A percentile compares a stretch with the other conserved stretches of the same genome.
phyloP scores from a whole-genome alignment of 148 eudicot species.

The Heliamphora exappendiculata region DNA sequence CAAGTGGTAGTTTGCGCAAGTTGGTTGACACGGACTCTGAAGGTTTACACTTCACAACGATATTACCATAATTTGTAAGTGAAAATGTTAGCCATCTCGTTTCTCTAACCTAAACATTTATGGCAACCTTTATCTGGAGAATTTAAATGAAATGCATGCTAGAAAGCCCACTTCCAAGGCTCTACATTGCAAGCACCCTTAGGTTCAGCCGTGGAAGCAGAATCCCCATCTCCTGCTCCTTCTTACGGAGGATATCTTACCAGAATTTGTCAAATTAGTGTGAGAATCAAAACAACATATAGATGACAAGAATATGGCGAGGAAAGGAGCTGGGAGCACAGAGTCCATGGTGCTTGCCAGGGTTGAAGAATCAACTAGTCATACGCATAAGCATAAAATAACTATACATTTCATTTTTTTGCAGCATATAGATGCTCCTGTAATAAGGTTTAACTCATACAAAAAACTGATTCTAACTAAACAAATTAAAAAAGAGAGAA shows the following conservation, averaged over 20 bases:
- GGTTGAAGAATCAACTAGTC: conserved; percentile 7
- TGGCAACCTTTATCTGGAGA: too few species aligned
- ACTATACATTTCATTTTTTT: neutral
- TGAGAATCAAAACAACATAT: neutral
- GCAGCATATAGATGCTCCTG: neutral
- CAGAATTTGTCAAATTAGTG: neutral
- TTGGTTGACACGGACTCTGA: too few species aligned
- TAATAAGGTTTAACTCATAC: neutral
- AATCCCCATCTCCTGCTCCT: too few species aligned
- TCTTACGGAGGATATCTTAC: neutral
- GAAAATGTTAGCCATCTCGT: too few species aligned
- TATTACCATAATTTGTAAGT: too few species aligned
- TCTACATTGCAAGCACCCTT: too few species aligned
- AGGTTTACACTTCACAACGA: too few species aligned
- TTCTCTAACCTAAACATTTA: too few species aligned
- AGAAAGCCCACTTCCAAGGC: too few species aligned
- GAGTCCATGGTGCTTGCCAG: neutral
- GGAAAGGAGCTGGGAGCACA: neutral
- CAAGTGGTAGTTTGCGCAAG: too few species aligned
- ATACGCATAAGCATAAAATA: conserved; percentile 1
- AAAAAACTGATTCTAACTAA: neutral
- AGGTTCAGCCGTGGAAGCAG: too few species aligned
- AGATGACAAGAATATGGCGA: neutral
- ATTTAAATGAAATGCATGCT: too few species aligned
- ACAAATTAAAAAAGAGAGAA: neutral